Percentiles rank a stretch among this genome's conserved stretches.
Evolutionary conservation across 2,329 filamentous ascomycete genomes (phyloP).

Genomic region (Neocucurbitaria cava): DNA sequence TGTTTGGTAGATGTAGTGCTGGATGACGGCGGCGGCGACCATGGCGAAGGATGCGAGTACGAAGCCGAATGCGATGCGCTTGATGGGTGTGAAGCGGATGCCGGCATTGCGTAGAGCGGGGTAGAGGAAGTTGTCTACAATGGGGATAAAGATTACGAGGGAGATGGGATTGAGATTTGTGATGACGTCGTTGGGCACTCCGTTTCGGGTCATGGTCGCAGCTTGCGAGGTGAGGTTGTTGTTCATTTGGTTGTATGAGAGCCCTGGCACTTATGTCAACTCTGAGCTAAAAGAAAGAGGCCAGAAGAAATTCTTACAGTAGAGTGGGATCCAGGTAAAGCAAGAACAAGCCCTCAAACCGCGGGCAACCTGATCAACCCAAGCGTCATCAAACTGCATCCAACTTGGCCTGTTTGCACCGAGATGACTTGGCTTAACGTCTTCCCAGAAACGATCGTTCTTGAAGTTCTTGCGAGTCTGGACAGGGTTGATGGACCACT

Average conservation of each 20-base stretch:
- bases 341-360: constrained; percentile 49
- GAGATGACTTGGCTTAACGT: constrained; percentile 71
- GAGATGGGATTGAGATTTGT: constrained; percentile 62
- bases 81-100: constrained; percentile 61
- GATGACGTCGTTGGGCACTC: constrained; percentile 64
- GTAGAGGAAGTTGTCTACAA: constrained; percentile 62
- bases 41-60: constrained; percentile 56
- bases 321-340: constrained; percentile 62
- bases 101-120: constrained; percentile 55
- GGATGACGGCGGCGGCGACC: constrained; percentile 58
- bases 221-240: constrained; percentile 64
- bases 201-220: constrained; percentile 59
- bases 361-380: constrained; percentile 68
- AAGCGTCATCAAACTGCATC: constrained; percentile 85
- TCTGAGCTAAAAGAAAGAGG: background rate
- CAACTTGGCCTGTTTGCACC: constrained; percentile 65
- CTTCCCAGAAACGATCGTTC: constrained; percentile 68
- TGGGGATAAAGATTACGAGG: constrained; percentile 62
- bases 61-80: constrained; percentile 62
- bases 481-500: constrained; percentile 68
- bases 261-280: constrained; percentile 27
- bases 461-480: constrained; percentile 66
- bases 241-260: constrained; percentile 62
- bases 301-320: constrained; percentile 32
- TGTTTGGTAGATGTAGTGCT: constrained; percentile 68